A percentile compares a stretch with the other conserved stretches of the same genome.
Evolutionary conservation across 2,329 filamentous ascomycete species (phyloP).

Genomic region (Cordyceps cicadae): DNA sequence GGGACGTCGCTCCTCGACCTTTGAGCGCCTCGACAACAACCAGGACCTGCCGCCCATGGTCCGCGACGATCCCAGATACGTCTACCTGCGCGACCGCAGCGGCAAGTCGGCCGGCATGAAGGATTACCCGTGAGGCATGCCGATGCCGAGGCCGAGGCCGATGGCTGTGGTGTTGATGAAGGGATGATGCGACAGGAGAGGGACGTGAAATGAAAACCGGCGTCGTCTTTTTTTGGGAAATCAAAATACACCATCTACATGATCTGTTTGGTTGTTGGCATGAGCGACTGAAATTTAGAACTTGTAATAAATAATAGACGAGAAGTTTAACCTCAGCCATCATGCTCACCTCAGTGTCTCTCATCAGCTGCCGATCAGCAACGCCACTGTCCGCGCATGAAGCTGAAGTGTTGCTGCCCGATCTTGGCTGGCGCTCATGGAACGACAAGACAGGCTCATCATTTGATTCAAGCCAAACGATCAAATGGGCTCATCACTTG

Average conservation of each 20-base stretch:
- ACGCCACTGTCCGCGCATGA: no score
- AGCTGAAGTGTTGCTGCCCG: no score
- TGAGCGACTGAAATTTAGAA: not conserved
- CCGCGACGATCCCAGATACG: conserved; percentile 31
- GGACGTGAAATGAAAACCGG: not conserved
- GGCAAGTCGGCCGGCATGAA: conserved; percentile 39
- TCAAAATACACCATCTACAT: not conserved
- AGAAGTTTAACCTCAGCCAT: not conserved
- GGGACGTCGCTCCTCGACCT: conserved; percentile 40
- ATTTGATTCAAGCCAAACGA: no score
- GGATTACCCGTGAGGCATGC: conserved; percentile 27
- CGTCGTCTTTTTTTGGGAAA: not conserved
- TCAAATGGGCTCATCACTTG: no score
- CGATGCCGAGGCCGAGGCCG: accelerated
- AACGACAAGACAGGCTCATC: no score
- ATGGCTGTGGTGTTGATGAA: not conserved
- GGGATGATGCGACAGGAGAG: not conserved
- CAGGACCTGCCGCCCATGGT: conserved; percentile 43
- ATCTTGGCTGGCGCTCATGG: no score
- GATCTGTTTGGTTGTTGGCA: not conserved
- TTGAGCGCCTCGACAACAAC: conserved; percentile 42
- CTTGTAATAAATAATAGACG: not conserved
- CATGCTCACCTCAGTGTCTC: no score
- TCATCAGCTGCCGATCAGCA: no score
- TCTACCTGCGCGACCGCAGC: conserved; percentile 38